Evolutionary conservation across 805 yeast genomes (phyloP).

Genomic region (Torulaspora quercuum): DNA sequence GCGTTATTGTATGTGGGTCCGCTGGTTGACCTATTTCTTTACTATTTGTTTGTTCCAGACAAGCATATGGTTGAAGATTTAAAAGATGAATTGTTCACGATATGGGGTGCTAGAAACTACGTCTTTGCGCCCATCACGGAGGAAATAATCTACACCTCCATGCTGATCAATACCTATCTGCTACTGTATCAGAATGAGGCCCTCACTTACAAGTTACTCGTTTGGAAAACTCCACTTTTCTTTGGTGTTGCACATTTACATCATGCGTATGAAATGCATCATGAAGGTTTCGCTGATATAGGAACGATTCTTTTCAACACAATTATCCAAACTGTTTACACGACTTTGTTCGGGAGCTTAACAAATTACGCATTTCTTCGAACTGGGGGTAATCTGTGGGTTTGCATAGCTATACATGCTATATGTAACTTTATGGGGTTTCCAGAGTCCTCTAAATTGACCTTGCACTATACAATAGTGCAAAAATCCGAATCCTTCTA

Average conservation of each 20-base stretch:
- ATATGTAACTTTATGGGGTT: constrained; percentile 36
- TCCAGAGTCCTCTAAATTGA: constrained; percentile 29
- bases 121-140: constrained; percentile 37
- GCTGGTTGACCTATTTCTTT: constrained; percentile 22
- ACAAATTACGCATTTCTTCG: constrained; percentile 32
- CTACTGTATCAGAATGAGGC: constrained; percentile 10
- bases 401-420: constrained; percentile 31
- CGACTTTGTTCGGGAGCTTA: constrained; percentile 34
- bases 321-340: constrained; percentile 29
- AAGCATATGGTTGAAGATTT: constrained; percentile 14
- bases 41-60: constrained; percentile 19
- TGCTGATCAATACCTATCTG: constrained; percentile 26
- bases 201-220: constrained; percentile 12
- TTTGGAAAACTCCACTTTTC: constrained; percentile 29
- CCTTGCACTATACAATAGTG: constrained; percentile 17
- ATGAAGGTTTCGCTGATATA: constrained; percentile 17
- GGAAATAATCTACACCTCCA: constrained; percentile 35
- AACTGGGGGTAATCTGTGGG: constrained; percentile 32
- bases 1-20: constrained; percentile 30
- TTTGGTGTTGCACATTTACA: constrained; percentile 38
- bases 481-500: constrained; percentile 8
- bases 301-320: constrained; percentile 22
- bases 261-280: constrained; percentile 32
- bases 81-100: constrained; percentile 21
- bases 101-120: constrained; percentile 36